phyloP scores from a whole-genome alignment of 495 filamentous ascomycete genomes.

The Hypoxylon intermedium region DNA sequence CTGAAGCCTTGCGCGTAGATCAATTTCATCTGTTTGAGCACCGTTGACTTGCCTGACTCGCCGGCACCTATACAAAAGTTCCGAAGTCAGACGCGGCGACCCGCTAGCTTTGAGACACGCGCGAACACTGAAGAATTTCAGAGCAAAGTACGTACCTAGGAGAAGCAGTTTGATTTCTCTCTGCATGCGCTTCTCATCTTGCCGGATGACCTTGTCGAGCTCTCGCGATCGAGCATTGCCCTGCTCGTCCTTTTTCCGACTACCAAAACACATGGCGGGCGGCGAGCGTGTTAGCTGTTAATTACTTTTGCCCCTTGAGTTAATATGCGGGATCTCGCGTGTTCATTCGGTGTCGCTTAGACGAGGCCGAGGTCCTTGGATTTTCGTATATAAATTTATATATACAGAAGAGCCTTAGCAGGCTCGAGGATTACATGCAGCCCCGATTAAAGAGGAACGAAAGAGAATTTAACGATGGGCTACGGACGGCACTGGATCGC shows the following conservation, averaged over 20 bases:
- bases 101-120: constrained; percentile 32
- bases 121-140: constrained; percentile 13
- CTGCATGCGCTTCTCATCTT: constrained; percentile 80
- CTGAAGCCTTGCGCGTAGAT: constrained; percentile 95
- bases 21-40: constrained; percentile 99
- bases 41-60: constrained; percentile 97
- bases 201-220: constrained; percentile 78
- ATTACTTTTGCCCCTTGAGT: constrained; percentile 6
- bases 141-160: constrained; percentile 64
- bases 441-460: background rate
- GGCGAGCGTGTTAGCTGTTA: constrained; percentile 8
- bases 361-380: background rate
- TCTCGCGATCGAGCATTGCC: constrained; percentile 63
- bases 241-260: constrained; percentile 57
- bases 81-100: constrained; percentile 38
- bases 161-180: constrained; percentile 85
- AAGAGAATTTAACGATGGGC: background rate
- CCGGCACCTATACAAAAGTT: constrained; percentile 74
- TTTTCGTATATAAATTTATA: constrained; percentile 9
- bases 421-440: constrained; percentile 13
- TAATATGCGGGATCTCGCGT: constrained; percentile 4
- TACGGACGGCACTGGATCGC: constrained; percentile 16
- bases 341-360: constrained; percentile 17
- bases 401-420: constrained; percentile 12
- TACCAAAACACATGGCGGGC: constrained; percentile 69